Evolutionary conservation across 2,329 filamentous ascomycete species (phyloP), one percentile per base, ranked within the genome.

Genomic region (Fusarium sp.): DNA sequence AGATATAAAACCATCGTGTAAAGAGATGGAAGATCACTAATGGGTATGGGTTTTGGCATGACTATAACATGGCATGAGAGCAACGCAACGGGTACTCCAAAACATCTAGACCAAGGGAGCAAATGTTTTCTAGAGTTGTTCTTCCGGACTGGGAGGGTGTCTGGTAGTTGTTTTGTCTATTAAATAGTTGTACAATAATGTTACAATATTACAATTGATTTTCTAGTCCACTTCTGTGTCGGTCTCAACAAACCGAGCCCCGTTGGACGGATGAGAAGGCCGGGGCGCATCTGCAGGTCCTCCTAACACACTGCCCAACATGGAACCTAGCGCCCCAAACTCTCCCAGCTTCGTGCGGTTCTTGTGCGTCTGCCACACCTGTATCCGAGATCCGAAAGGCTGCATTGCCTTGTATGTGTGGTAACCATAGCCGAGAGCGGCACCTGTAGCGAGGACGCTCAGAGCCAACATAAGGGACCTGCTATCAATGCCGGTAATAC

Each of bases 1-100:
- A 96, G 80, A 94, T 97, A 76, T 96, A 87, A 69, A 57, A 22
- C 9, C 26, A 26, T 39, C n/a, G 34, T 19, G 14, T 46, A 14
- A 68, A 62, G 46, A 58, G 55, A 43, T 51, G 49, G 57, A 13
- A 55, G 7, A 24, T 24, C 26, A 34, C 4, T 8, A 17, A 38
- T 24, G 17, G 28, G 13, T 24, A 17, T 19, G 33, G 11, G 17
- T 21, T 31, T 21, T 28, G 31, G 39, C 26, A 60, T 49, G 34
- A 17, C 19, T 21, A 31, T 28, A 15, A n/a, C 14, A 52, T 22
- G 26, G 4, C 21, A 39, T 28, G 21, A 46, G 34, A 31, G 51
- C n/a, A 52, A 42, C 39, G 38, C 24, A 33, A 56, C n/a, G 45
- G 17, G 38, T 61, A 68, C 26, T 53, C 49, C 43, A 53, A 56